These are phyloP conservation scores for Alternaria arborescens DNA, from an alignment of 2,329 filamentous ascomycete genomes.

Conservation along the genomic window DNA sequence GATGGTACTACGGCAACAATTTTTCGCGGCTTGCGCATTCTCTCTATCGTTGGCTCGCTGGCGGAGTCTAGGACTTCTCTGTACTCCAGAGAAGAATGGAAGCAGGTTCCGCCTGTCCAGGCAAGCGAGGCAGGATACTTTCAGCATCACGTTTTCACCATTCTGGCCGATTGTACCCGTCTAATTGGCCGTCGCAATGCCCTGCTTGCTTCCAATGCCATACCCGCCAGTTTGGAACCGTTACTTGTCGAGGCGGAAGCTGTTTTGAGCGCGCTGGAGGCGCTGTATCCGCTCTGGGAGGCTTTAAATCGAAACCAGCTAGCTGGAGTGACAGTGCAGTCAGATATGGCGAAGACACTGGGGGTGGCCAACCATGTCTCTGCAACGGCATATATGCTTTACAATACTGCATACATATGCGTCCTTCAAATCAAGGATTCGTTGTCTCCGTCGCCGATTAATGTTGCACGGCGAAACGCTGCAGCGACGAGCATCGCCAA, in stretches of 20 bases:
- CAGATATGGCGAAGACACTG: constrained; percentile 19
- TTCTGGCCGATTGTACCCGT: constrained; percentile 37
- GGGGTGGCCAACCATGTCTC: constrained; percentile 30
- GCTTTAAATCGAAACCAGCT: constrained; percentile 25
- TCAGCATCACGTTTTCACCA: constrained; percentile 29
- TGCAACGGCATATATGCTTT: constrained; percentile 37
- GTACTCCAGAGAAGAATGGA: constrained; percentile 38
- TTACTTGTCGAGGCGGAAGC: constrained; percentile 18
- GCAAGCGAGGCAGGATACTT: constrained; percentile 22
- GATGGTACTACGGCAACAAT: constrained; percentile 22
- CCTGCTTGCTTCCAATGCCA: constrained; percentile 1
- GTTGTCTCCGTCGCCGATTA: constrained; percentile 24
- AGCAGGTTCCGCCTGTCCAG: constrained; percentile 20
- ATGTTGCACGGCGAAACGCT: constrained; percentile 23
- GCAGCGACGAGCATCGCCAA: constrained; percentile 30
- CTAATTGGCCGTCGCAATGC: constrained; percentile 25
- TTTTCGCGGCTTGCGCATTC: constrained; percentile 29
- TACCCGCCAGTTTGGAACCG: not conserved
- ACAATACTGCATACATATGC: constrained; percentile 33
- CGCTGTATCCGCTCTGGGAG: constrained; percentile 22
- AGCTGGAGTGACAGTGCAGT: constrained; percentile 1
- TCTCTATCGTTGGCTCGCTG: constrained; percentile 37
- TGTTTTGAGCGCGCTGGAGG: constrained; percentile 15
- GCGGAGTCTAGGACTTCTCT: constrained; percentile 27
- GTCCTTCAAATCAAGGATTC: constrained; percentile 31